Conservation (phyloP, 1,284 basidiomycete genomes). For the Ustilago tritici region DNA sequence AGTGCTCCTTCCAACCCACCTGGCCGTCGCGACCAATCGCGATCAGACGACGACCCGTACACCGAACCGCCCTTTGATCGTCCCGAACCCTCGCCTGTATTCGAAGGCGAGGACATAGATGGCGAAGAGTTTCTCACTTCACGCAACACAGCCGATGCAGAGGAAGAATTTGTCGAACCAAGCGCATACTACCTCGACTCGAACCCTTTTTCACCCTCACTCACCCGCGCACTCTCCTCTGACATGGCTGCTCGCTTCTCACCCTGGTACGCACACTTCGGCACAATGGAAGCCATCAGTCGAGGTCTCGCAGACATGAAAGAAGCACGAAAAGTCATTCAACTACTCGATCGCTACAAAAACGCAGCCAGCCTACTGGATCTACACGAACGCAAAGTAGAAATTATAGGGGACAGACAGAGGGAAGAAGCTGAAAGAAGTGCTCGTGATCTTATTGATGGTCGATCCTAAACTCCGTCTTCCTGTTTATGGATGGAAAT, state of each 20-base stretch:
- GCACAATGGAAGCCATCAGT: constrained; percentile 46
- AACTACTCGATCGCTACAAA: constrained; percentile 23
- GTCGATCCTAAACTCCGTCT: constrained; percentile 6
- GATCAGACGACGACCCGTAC: constrained; percentile 37
- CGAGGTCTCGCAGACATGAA: constrained; percentile 18
- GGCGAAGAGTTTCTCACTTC: neutral
- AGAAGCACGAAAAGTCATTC: constrained; percentile 17
- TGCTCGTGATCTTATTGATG: constrained; percentile 42
- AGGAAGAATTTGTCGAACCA: constrained; percentile 13
- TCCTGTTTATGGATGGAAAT: neutral
- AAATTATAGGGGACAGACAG: constrained; percentile 30
- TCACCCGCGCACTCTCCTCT: constrained; percentile 15
- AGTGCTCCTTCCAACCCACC: constrained; percentile 22
- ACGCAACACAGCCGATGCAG: neutral
- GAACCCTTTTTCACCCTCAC: neutral
- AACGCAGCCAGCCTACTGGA: constrained; percentile 25
- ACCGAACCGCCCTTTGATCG: constrained; percentile 35
- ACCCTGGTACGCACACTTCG: constrained; percentile 52
- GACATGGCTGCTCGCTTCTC: constrained; percentile 14
- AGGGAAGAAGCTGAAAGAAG: constrained; percentile 28
- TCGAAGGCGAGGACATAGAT: constrained; percentile 5
- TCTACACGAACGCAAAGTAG: constrained; percentile 40
- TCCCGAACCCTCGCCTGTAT: neutral
- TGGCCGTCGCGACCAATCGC: constrained; percentile 29
- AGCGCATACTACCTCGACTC: constrained; percentile 27